Percentiles rank a stretch among this genome's conserved stretches.
These are phyloP conservation scores for Myxozyma kluyveri DNA, from an alignment of 805 yeast species.

Conservation along the genomic window DNA sequence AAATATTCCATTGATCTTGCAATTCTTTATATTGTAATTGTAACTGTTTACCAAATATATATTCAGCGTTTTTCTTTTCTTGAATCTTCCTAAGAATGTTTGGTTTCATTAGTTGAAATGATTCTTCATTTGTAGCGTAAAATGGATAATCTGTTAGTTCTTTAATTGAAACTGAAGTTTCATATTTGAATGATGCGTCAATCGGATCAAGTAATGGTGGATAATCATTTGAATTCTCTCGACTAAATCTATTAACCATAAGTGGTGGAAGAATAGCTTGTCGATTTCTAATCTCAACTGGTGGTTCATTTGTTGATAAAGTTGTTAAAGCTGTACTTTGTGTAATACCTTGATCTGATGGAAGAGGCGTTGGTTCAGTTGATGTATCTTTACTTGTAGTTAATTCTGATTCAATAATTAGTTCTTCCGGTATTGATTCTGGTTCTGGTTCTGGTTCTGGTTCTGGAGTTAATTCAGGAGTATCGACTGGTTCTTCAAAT, in stretches of 20 bases:
- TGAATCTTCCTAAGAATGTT: constrained; percentile 5
- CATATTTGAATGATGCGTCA: constrained; percentile 2
- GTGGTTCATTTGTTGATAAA: background rate
- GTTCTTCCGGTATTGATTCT: background rate
- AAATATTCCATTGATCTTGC: constrained; percentile 10
- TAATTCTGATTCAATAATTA: background rate
- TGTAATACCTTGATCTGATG: background rate
- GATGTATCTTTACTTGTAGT: background rate
- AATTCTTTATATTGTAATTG: constrained; percentile 21
- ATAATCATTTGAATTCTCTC: background rate
- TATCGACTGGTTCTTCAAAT: background rate
- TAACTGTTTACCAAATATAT: constrained; percentile 11
- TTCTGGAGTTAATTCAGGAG: constrained; percentile 16
- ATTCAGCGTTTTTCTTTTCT: constrained; percentile 2
- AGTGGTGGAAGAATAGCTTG: constrained; percentile 8
- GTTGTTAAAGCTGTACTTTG: background rate
- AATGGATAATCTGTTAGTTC: constrained; percentile 14
- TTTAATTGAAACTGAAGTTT: constrained; percentile 9
- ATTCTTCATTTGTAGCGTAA: constrained; percentile 2
- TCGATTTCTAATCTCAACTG: background rate
- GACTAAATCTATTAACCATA: background rate
- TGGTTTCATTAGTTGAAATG: constrained; percentile 1
- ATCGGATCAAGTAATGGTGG: background rate
- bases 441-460: constrained; percentile 3
- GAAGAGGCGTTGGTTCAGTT: too few species aligned